Evolutionary conservation across 2,329 filamentous ascomycete genomes (phyloP).

Genomic region (Pseudocercospora eumusae): DNA sequence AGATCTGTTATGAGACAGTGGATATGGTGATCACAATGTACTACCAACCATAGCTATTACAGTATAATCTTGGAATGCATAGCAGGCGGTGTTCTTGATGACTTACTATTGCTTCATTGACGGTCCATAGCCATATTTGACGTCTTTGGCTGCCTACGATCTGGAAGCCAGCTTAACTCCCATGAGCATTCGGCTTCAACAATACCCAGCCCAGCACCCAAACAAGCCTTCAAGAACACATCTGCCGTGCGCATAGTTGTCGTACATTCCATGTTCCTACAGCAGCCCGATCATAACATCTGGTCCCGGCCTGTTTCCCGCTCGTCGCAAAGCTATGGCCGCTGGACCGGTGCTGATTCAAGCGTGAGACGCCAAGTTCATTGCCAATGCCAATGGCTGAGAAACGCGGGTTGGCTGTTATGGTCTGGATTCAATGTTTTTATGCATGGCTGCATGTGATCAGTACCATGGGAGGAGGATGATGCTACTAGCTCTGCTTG

Average conservation of each 20-base stretch:
- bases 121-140: neutral
- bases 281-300: neutral
- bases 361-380: conserved; percentile 8
- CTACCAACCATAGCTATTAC: conserved; percentile 6
- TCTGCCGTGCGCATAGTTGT: neutral
- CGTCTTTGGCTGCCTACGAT: neutral
- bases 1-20: conserved; percentile 2
- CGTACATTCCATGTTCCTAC: neutral
- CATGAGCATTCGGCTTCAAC: neutral
- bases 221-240: neutral
- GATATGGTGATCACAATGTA: neutral
- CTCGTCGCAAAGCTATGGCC: neutral
- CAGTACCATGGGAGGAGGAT: neutral
- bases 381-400: conserved; percentile 8
- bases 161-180: neutral
- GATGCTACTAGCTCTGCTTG: neutral
- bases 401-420: neutral
- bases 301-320: neutral
- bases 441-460: neutral
- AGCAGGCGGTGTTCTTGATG: neutral
- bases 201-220: neutral
- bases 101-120: neutral
- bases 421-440: neutral
- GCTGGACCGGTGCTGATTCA: neutral
- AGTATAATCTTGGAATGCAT: conserved; percentile 6